Base-by-base conservation (phyloP, 306 rosid species). In the Pterocarpus macrocarpus region DNA sequence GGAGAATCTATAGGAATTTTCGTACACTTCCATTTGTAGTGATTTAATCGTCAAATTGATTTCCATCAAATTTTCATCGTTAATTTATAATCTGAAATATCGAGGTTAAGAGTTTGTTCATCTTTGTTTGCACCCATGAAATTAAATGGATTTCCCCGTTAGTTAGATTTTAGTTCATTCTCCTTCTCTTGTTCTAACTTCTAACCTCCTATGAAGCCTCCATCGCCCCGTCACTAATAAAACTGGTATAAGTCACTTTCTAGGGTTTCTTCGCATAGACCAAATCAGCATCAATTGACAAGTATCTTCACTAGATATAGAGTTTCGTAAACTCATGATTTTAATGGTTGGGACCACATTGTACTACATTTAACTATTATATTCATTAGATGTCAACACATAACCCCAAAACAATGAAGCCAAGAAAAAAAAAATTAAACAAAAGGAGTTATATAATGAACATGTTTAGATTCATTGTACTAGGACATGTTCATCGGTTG, bases 391-490 rank as follows among this genome's bases (percentile, higher is more conserved):
- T 64, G 73, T 81, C 85, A 57, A 72, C 81, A 53, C 66, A 66
- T 38, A 53, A 39, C 45, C 52, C 75, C 78, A 49, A 72, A 22
- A 50, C 2, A 82, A 41, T 62, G 73, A 41, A 50, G 78, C 68
- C 64, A 16, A 55, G 1, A 6, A 6, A 16, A 55, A 55, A 5
- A 5, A n/a, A 2, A 13, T 39, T 39, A 53, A 55, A n/a, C 9
- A 16, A 47, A 58, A 30, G 7, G 41, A 80, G 52, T 66, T 69
- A 2, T 59, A 28, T 13, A 75, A 5, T 53, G 59, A 53, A n/a
- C 58, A 36, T 28, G 44, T 35, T 55, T 55, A 38, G 81, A 75
- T 85, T 79, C 87, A 89, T 78, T 79, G 90, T 69, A 80, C 71
- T 13, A 12, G 73, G 85, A 58, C 83, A 58, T 56, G 22, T 43